phyloP scores from a whole-genome alignment of 2,329 filamentous ascomycete genomes.

The Chalaropsis thielavioides region DNA sequence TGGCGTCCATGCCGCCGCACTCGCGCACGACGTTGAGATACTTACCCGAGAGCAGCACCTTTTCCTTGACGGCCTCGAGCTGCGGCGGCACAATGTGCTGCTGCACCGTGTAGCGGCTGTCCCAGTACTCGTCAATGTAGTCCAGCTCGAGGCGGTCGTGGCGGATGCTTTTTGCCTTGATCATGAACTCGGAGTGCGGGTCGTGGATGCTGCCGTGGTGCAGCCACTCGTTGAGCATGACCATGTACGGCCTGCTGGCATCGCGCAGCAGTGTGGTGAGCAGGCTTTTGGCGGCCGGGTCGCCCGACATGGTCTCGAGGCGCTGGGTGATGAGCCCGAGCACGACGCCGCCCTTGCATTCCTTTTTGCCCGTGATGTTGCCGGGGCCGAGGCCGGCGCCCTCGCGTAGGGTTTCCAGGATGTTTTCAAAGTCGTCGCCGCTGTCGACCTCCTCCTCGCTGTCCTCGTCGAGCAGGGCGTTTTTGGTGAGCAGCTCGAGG shows the following conservation, averaged over 20 bases:
- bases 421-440: conserved; percentile 81
- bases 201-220: conserved; percentile 93
- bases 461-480: conserved; percentile 73
- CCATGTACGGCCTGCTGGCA: conserved; percentile 88
- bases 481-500: conserved; percentile 75
- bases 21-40: conserved; percentile 96
- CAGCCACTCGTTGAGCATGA: conserved; percentile 96
- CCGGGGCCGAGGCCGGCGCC: conserved; percentile 69
- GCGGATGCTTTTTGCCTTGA: conserved; percentile 90
- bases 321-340: conserved; percentile 73
- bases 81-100: conserved; percentile 86
- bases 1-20: conserved; percentile 89
- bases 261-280: conserved; percentile 73
- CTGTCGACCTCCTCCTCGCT: conserved; percentile 57
- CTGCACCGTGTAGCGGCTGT: conserved; percentile 88
- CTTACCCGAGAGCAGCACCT: conserved; percentile 87
- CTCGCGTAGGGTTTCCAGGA: conserved; percentile 76
- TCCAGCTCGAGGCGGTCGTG: conserved; percentile 85
- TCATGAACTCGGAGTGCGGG: conserved; percentile 81
- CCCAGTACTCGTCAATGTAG: conserved; percentile 99
- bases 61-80: conserved; percentile 78
- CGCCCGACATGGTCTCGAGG: conserved; percentile 79
- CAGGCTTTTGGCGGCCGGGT: conserved; percentile 71
- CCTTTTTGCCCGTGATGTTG: conserved; percentile 71
- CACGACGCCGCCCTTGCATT: conserved; percentile 95